Conservation (phyloP, 176 grass and related monocot genomes). For the Poa annua region DNA sequence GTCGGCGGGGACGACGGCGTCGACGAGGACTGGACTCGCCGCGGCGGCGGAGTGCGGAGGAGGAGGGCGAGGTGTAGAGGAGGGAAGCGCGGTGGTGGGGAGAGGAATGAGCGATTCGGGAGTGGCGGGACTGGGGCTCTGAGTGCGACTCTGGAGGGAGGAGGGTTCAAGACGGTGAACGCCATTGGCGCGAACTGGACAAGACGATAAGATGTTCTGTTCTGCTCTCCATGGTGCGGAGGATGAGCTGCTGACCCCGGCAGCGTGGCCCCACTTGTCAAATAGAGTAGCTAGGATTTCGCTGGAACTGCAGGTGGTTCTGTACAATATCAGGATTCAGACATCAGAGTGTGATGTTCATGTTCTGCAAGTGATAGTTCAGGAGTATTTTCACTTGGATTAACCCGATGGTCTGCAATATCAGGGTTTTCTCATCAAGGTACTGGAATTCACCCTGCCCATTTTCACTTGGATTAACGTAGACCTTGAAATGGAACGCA, state of each 20-base stretch:
- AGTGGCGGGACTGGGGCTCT: conserved; percentile 17
- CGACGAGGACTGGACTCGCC: conserved; percentile 24
- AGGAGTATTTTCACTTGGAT: too few relatives aligned
- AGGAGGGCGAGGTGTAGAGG: not conserved
- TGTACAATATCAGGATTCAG: not conserved
- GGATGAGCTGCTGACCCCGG: not conserved
- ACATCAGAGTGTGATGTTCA: too few relatives aligned
- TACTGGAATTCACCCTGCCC: too few relatives aligned
- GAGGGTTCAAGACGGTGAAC: conserved; percentile 36
- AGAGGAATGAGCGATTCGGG: not conserved
- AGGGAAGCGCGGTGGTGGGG: not conserved
- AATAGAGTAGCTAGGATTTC: not conserved
- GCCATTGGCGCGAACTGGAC: conserved; percentile 47
- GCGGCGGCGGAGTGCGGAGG: not conserved
- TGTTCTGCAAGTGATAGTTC: too few relatives aligned
- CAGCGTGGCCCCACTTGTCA: not conserved
- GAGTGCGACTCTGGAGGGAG: conserved; percentile 8
- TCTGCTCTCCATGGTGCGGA: conserved; percentile 1
- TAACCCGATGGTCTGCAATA: not conserved
- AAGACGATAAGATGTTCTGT: conserved; percentile 40
- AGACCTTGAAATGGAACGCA: too few relatives aligned
- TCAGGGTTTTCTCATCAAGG: too few relatives aligned
- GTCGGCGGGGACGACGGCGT: conserved; percentile 5
- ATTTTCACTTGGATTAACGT: too few relatives aligned
- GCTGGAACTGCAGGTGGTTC: not conserved